A percentile compares a stretch with the other conserved stretches of the same genome.
phyloP scores from a whole-genome alignment of 1,139 yeast genomes.

The Hansenula sp. region DNA sequence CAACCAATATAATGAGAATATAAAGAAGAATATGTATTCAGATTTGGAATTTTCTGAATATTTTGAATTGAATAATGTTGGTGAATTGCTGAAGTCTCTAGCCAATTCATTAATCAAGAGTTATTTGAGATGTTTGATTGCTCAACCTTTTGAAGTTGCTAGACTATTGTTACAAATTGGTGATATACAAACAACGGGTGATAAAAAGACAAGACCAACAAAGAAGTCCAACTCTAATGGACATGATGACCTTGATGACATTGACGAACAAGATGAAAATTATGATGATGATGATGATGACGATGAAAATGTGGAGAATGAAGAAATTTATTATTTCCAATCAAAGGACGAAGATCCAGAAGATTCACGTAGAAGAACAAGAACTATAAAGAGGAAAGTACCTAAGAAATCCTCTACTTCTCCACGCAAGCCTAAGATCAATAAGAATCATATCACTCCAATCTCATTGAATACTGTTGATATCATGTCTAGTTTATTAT shows the following conservation, averaged over 20 bases:
- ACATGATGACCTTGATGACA: slow-evolving; percentile 18
- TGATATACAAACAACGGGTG: slow-evolving; percentile 32
- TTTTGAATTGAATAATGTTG: slow-evolving; percentile 53
- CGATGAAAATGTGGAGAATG: slow-evolving; percentile 34
- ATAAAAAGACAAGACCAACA: neutral
- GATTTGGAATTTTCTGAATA: slow-evolving; percentile 70
- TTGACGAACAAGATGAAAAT: slow-evolving; percentile 39
- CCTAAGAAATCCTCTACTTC: slow-evolving; percentile 3
- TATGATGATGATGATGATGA: slow-evolving; percentile 32
- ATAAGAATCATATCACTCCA: slow-evolving; percentile 44
- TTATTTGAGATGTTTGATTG: slow-evolving; percentile 61
- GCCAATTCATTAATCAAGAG: slow-evolving; percentile 59
- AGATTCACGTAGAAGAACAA: slow-evolving; percentile 17
- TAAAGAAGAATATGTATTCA: slow-evolving; percentile 42
- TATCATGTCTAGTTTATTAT: slow-evolving; percentile 61
- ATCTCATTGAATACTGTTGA: slow-evolving; percentile 66
- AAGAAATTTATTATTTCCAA: slow-evolving; percentile 56
- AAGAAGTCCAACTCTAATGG: slow-evolving; percentile 1
- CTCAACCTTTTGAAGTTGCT: slow-evolving; percentile 89
- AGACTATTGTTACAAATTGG: slow-evolving; percentile 81
- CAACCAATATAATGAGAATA: slow-evolving; percentile 23
- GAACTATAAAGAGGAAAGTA: slow-evolving; percentile 11
- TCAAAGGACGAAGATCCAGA: slow-evolving; percentile 25
- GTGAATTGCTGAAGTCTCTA: slow-evolving; percentile 51
- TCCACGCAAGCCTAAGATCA: slow-evolving; percentile 5